phyloP scores from a whole-genome alignment of 768 basidiomycete species.

The Lactarius pseudohatsudake region DNA sequence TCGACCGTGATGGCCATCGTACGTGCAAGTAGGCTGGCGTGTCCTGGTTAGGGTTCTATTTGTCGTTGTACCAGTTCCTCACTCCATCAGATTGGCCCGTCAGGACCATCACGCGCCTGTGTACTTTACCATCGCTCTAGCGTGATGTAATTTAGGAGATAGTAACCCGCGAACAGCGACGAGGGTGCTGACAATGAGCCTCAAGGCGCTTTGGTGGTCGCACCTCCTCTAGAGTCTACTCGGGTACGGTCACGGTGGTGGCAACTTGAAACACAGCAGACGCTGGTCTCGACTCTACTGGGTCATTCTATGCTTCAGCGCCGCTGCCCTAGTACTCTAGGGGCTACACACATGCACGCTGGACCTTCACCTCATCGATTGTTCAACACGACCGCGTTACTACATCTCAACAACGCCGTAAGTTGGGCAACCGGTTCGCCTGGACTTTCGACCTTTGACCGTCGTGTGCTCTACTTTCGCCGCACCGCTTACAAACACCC shows the following conservation, averaged over 20 bases:
- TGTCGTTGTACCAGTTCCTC: neutral
- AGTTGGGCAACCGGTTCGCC: neutral
- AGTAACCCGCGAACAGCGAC: neutral
- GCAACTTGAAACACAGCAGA: neutral
- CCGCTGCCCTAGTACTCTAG: neutral
- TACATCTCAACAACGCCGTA: neutral
- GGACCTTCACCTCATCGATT: neutral
- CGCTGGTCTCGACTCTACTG: neutral
- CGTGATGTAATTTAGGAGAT: neutral
- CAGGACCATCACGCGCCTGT: neutral
- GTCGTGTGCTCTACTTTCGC: slow-evolving; percentile 24
- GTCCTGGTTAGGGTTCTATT: slow-evolving; percentile 1
- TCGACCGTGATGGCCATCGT: slow-evolving; percentile 12
- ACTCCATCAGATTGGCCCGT: neutral
- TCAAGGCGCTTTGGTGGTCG: neutral
- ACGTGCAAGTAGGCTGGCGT: neutral
- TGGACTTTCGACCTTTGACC: neutral
- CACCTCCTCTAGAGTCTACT: neutral
- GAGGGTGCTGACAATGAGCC: neutral
- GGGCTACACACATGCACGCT: neutral
- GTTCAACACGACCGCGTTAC: neutral
- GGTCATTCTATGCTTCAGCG: neutral
- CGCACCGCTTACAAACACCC: slow-evolving; percentile 28
- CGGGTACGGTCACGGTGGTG: neutral
- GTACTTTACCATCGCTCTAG: neutral